Percentiles rank a stretch among this genome's conserved stretches.
Evolutionary conservation across 2,329 filamentous ascomycete genomes (phyloP).

Genomic region (Fusarium domesticum): DNA sequence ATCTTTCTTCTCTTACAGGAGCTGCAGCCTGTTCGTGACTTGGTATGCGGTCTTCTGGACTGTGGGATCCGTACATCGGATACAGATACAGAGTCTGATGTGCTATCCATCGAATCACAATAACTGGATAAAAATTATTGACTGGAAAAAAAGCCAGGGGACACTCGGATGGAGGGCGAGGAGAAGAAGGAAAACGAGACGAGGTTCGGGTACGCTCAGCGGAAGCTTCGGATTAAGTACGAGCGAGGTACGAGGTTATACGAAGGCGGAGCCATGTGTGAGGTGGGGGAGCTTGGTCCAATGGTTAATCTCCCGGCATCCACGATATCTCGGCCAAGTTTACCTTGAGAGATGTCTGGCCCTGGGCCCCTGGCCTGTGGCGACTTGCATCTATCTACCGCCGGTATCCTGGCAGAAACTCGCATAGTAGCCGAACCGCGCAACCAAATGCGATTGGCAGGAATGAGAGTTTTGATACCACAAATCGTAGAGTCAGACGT

Average conservation of each 20-base stretch:
- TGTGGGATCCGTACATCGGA: not conserved
- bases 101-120: conserved; percentile 2
- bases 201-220: too few species aligned
- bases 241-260: not conserved
- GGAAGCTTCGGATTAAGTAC: not conserved
- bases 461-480: not conserved
- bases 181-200: not conserved
- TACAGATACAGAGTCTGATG: not conserved
- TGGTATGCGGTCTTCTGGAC: conserved; percentile 1
- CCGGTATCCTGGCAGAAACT: not conserved
- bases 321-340: too few species aligned
- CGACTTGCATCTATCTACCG: too few species aligned
- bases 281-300: too few species aligned
- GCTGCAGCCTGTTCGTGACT: conserved; percentile 1
- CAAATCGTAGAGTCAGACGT: too few species aligned
- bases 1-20: conserved; percentile 3
- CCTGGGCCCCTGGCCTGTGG: too few species aligned
- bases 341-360: too few species aligned
- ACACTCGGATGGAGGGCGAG: not conserved
- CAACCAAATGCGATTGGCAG: not conserved
- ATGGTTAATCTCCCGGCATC: too few species aligned
- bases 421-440: not conserved
- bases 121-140: too few species aligned
- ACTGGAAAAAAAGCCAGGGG: too few species aligned
- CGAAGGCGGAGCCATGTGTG: not conserved